A percentile compares a stretch with the other conserved stretches of the same genome.
These are phyloP conservation scores for Santalum album DNA, from an alignment of 164 flowering plant genomes.

Conservation along the genomic window DNA sequence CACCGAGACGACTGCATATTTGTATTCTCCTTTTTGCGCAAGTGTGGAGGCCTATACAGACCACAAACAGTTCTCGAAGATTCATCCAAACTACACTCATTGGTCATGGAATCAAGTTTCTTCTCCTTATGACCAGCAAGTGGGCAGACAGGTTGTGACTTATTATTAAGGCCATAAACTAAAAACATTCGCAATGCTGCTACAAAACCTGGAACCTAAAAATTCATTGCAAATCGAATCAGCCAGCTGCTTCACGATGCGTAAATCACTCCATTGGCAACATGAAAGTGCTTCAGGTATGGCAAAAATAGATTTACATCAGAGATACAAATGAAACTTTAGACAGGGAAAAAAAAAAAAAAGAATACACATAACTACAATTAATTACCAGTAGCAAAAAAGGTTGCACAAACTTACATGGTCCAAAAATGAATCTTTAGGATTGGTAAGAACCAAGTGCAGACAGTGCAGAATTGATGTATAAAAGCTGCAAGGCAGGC, in stretches of 20 bases:
- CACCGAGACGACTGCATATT: conserved; percentile 20
- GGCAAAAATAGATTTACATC: too few relatives aligned
- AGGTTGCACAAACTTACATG: conserved; percentile 46
- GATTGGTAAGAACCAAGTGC: conserved; percentile 65
- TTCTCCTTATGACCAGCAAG: conserved; percentile 17
- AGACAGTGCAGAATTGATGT: conserved; percentile 62
- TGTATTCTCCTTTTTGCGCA: conserved; percentile 47
- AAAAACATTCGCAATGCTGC: conserved; percentile 63
- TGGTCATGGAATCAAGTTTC: conserved; percentile 18
- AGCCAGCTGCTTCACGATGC: not conserved
- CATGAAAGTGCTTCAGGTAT: not conserved
- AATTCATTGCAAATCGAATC: conserved; percentile 3
- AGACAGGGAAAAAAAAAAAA: not conserved
- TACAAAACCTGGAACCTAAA: conserved; percentile 72
- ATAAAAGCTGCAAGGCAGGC: conserved; percentile 56
- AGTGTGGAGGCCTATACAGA: conserved; percentile 85
- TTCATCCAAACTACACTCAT: conserved; percentile 14
- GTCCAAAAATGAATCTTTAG: conserved; percentile 58
- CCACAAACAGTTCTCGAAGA: conserved; percentile 26
- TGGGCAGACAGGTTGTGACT: conserved; percentile 15
- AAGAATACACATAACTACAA: not conserved
- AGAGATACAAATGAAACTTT: too few relatives aligned
- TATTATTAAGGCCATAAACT: conserved; percentile 46
- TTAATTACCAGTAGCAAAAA: not conserved
- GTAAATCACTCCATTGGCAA: not conserved